Evolutionary conservation across 2,329 filamentous ascomycete genomes (phyloP).

Genomic region (Penicillium sp.): DNA sequence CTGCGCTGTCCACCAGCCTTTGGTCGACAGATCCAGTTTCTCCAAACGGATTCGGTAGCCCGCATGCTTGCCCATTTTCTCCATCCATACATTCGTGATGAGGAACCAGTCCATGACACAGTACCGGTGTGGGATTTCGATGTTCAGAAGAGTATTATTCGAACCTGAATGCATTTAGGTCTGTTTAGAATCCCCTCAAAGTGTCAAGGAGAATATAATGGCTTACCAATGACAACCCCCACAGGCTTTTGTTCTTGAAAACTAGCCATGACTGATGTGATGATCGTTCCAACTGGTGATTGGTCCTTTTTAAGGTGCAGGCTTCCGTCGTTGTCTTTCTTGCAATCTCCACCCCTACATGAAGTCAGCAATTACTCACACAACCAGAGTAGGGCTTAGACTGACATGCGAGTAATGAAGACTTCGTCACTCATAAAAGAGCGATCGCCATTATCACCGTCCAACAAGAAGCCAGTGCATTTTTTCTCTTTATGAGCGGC

Average conservation of each 20-base stretch:
- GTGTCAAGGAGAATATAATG: background rate
- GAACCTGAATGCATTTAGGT: constrained; percentile 54
- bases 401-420: constrained; percentile 68
- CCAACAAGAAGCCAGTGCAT: constrained; percentile 63
- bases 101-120: constrained; percentile 73
- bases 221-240: constrained; percentile 61
- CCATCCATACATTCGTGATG: constrained; percentile 71
- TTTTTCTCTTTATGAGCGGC: constrained; percentile 56
- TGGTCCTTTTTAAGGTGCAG: constrained; percentile 58
- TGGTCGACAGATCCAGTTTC: constrained; percentile 59
- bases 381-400: constrained; percentile 15
- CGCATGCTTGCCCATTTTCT: constrained; percentile 54
- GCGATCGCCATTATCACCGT: constrained; percentile 59
- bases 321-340: constrained; percentile 52
- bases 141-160: constrained; percentile 56
- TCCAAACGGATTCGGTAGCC: constrained; percentile 69
- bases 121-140: constrained; percentile 63
- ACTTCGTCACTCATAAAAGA: constrained; percentile 67
- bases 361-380: constrained; percentile 24
- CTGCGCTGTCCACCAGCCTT: constrained; percentile 65
- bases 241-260: constrained; percentile 59
- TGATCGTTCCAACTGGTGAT: constrained; percentile 51
- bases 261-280: constrained; percentile 46
- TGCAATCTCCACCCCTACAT: constrained; percentile 61
- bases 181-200: background rate